Percentiles rank a stretch among this genome's conserved stretches.
These are phyloP conservation scores for Colletotrichum lini DNA, from an alignment of 2,329 filamentous ascomycete genomes.

Conservation along the genomic window DNA sequence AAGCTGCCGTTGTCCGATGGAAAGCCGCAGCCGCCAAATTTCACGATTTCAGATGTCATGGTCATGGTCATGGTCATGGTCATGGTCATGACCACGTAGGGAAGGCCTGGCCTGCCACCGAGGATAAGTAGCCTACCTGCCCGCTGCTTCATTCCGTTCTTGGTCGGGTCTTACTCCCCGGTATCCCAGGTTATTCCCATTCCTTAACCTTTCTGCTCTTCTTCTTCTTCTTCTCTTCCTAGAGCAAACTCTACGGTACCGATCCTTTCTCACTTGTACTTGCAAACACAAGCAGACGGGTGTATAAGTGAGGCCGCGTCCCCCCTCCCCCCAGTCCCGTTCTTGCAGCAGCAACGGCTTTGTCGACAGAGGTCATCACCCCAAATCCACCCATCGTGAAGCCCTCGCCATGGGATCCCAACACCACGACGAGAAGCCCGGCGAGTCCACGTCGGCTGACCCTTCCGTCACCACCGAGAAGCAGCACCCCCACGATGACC, in stretches of 20 bases:
- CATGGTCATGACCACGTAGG: too few relatives aligned
- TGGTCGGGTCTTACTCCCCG: not conserved
- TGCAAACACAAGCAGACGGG: not conserved
- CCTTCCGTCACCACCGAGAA: conserved; percentile 30
- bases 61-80: too few relatives aligned
- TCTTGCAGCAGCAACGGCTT: not conserved
- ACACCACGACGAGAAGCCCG: conserved; percentile 11
- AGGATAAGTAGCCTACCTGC: conserved; percentile 20
- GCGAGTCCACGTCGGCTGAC: conserved; percentile 28
- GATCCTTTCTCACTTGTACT: too few relatives aligned
- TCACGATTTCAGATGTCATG: conserved; percentile 19
- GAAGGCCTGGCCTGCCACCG: too few relatives aligned
- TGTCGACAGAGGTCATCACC: not conserved
- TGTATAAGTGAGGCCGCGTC: not conserved
- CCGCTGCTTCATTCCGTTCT: not conserved
- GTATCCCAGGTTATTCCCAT: too few relatives aligned
- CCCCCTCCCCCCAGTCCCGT: too few relatives aligned
- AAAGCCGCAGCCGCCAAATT: conserved; percentile 13
- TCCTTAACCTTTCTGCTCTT: not conserved
- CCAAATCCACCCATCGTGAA: not conserved
- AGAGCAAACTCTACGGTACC: not conserved
- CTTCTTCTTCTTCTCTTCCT: not conserved
- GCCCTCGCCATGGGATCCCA: conserved; percentile 20
- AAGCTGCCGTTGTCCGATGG: conserved; percentile 23
- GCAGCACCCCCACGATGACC: conserved; percentile 7